Evolutionary conservation across 129 eudicot species (phyloP).

Genomic region (Tagetes erecta): DNA sequence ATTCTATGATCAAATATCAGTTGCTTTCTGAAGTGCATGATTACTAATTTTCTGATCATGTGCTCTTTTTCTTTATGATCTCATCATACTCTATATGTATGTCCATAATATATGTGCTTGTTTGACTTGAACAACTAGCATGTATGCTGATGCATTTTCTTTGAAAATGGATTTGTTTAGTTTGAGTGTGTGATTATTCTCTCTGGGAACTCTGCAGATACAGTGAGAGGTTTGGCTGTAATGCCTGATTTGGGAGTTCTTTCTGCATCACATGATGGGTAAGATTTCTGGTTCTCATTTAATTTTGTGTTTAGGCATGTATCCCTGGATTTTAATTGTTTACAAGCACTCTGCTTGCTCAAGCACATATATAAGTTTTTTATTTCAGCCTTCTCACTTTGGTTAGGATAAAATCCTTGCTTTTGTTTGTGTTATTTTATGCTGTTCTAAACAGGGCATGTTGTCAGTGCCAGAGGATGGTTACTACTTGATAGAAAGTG

Average conservation of each 20-base stretch:
- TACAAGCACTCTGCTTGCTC: conserved; percentile 14
- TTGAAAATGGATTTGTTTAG: background rate
- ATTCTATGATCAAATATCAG: conserved; percentile 9
- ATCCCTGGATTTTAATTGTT: conserved; percentile 10
- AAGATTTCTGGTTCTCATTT: conserved; percentile 30
- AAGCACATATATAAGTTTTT: background rate
- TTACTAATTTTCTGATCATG: background rate
- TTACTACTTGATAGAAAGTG: conserved; percentile 7
- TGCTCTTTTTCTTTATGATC: conserved; percentile 12
- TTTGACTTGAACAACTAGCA: conserved; percentile 9
- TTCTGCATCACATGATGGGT: conserved; percentile 99
- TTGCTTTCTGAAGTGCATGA: background rate
- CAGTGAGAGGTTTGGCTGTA: conserved; percentile 90
- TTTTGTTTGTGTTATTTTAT: conserved; percentile 17
- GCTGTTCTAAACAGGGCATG: background rate
- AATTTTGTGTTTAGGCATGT: conserved; percentile 12
- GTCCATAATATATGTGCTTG: conserved; percentile 15
- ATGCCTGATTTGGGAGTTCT: conserved; percentile 88
- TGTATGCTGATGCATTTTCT: conserved; percentile 14
- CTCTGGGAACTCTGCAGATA: conserved; percentile 55
- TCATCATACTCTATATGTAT: conserved; percentile 5
- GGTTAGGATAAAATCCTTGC: background rate
- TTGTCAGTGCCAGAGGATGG: conserved; percentile 7
- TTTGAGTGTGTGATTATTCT: conserved; percentile 10
- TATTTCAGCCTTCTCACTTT: background rate